Conservation (phyloP, 768 basidiomycete species). For the Russula virescens region DNA sequence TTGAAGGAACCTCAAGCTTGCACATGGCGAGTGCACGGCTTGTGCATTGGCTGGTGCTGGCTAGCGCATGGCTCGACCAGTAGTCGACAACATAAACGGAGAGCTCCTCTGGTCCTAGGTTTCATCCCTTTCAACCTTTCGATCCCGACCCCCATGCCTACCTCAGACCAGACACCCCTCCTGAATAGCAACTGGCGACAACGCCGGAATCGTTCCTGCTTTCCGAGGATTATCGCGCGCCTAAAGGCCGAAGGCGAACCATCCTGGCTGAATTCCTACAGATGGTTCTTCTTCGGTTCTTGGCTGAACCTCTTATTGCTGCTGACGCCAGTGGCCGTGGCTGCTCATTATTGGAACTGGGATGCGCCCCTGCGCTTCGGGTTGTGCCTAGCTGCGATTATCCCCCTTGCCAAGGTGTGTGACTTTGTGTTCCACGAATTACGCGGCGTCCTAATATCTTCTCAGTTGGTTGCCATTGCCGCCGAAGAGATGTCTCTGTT, state of each 20-base stretch:
- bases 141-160: neutral
- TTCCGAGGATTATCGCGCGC: conserved; percentile 35
- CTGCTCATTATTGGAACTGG: conserved; percentile 63
- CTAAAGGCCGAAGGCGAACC: conserved; percentile 62
- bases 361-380: conserved; percentile 69
- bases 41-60: too few species aligned
- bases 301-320: conserved; percentile 76
- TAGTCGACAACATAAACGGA: too few species aligned
- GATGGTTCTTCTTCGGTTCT: conserved; percentile 54
- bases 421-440: neutral
- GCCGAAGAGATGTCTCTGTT: conserved; percentile 76
- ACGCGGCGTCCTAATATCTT: neutral
- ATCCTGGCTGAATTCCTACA: conserved; percentile 50
- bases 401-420: conserved; percentile 79
- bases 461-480: conserved; percentile 68
- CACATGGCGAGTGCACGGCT: too few species aligned
- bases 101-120: too few species aligned
- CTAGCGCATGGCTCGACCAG: too few species aligned
- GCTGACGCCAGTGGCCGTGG: conserved; percentile 67
- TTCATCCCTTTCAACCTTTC: too few species aligned
- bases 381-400: conserved; percentile 76
- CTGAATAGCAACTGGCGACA: conserved; percentile 32
- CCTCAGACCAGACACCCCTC: conserved; percentile 19
- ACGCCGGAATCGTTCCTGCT: conserved; percentile 32
- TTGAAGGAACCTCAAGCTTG: too few species aligned